These are phyloP conservation scores for Haberlea rhodopensis DNA, from an alignment of 257 asterid species.

Conservation along the genomic window DNA sequence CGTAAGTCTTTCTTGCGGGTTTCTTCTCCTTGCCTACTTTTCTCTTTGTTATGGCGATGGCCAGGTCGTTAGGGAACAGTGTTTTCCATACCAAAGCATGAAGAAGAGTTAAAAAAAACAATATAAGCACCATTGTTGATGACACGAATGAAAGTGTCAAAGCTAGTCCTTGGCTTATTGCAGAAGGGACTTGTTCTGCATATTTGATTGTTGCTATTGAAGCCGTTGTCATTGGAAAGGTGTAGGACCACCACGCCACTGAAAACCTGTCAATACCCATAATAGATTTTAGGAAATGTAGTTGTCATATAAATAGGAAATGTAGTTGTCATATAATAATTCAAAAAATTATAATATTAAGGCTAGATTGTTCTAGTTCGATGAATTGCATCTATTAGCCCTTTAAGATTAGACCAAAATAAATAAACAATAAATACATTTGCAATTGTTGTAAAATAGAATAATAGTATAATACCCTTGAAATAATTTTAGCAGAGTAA, in stretches of 20 bases:
- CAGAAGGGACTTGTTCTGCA: slow-evolving; percentile 68
- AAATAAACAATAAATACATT: not conserved
- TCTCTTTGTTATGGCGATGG: slow-evolving; percentile 82
- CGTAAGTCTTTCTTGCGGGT: slow-evolving; percentile 47
- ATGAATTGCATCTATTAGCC: not conserved
- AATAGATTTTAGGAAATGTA: not conserved
- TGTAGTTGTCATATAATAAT: not conserved
- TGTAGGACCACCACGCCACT: slow-evolving; percentile 97
- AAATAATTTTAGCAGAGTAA: too few species aligned
- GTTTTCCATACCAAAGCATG: slow-evolving; percentile 80
- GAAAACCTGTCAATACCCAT: slow-evolving; percentile 58
- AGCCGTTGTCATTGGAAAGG: slow-evolving; percentile 94
- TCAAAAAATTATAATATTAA: not conserved
- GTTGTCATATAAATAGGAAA: not conserved
- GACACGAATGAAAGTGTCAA: slow-evolving; percentile 70
- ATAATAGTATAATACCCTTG: too few species aligned
- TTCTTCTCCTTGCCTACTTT: slow-evolving; percentile 50
- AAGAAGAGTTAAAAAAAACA: slow-evolving; percentile 69
- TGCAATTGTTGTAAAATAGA: too few species aligned
- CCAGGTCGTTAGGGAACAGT: slow-evolving; percentile 84
- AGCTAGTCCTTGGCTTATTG: slow-evolving; percentile 57
- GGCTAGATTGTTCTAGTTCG: too few species aligned
- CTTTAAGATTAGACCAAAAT: not conserved
- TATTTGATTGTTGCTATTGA: slow-evolving; percentile 87
- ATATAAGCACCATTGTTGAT: slow-evolving; percentile 65